A percentile compares a stretch with the other conserved stretches of the same genome.
Evolutionary conservation across 345 rosid species (phyloP).

Genomic region (Acer saccharum): DNA sequence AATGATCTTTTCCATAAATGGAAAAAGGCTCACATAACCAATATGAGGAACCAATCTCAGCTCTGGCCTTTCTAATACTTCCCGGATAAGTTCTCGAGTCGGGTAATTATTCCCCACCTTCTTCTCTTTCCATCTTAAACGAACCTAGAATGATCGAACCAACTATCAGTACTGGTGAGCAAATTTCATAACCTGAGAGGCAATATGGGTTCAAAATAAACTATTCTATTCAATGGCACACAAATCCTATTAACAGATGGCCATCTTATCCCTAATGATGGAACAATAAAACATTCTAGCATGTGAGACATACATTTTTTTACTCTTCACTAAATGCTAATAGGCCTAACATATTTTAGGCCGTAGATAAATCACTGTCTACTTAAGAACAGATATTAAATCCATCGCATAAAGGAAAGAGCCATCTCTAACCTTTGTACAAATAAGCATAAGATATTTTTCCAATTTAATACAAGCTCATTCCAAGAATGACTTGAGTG

Average conservation of each 20-base stretch:
- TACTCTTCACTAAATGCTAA: background rate
- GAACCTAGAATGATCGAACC: slow-evolving; percentile 54
- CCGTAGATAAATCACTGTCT: too few relatives aligned
- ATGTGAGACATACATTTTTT: background rate
- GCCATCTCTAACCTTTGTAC: background rate
- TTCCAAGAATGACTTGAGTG: background rate
- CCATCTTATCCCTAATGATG: background rate
- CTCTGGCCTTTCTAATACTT: slow-evolving; percentile 64
- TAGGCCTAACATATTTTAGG: background rate
- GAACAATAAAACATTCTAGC: background rate
- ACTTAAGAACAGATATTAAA: background rate
- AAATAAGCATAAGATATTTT: background rate
- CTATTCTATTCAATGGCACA: background rate
- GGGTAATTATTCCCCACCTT: slow-evolving; percentile 39
- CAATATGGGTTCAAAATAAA: background rate
- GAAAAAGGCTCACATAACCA: slow-evolving; percentile 94
- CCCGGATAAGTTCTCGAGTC: slow-evolving; percentile 74
- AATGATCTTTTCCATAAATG: slow-evolving; percentile 81
- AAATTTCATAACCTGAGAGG: slow-evolving; percentile 4
- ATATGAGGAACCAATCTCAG: slow-evolving; percentile 84
- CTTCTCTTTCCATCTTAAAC: slow-evolving; percentile 73
- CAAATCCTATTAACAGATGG: background rate
- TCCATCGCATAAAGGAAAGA: background rate
- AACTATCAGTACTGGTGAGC: slow-evolving; percentile 14
- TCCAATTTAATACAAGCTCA: too few relatives aligned